Evolutionary conservation across 768 basidiomycete genomes (phyloP).

Genomic region (Boletus vinaceobasis): DNA sequence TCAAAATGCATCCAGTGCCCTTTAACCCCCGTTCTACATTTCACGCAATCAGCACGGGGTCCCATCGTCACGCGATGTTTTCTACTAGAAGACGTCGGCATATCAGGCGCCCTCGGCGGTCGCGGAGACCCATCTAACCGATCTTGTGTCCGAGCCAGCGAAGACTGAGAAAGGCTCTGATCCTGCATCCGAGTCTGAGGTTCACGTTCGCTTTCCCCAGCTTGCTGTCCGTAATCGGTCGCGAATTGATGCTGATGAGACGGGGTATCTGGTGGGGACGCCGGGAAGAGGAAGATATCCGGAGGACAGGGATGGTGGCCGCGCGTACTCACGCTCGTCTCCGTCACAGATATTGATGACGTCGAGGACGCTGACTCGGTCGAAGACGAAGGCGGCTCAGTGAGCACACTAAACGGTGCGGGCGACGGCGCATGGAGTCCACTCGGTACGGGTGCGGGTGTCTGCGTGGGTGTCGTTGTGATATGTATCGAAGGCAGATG

Average conservation of each 20-base stretch:
- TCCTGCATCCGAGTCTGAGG: conserved; percentile 4
- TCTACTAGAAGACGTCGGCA: conserved; percentile 21
- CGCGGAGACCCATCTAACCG: conserved; percentile 16
- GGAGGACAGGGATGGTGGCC: conserved; percentile 16
- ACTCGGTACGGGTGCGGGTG: not conserved
- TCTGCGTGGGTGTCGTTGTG: conserved; percentile 12
- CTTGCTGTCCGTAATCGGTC: conserved; percentile 1
- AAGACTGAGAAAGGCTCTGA: not conserved
- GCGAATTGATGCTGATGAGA: conserved; percentile 12
- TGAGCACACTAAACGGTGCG: conserved; percentile 26
- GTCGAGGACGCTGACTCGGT: conserved; percentile 17
- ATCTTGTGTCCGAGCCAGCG: conserved; percentile 7
- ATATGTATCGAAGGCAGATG: conserved; percentile 29
- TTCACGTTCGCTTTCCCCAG: not conserved
- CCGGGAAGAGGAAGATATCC: conserved; percentile 28
- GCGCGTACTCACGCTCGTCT: not conserved
- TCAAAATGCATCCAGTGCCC: conserved; percentile 73
- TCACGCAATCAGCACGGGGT: conserved; percentile 64
- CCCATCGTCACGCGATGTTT: conserved; percentile 66
- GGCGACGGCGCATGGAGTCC: conserved; percentile 13
- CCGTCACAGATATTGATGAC: conserved; percentile 5
- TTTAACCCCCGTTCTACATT: conserved; percentile 60
- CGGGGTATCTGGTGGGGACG: conserved; percentile 23
- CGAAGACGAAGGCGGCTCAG: conserved; percentile 22
- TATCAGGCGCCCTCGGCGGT: conserved; percentile 11